Conservation (phyloP, 1,284 basidiomycete genomes). For the Ustilago curta region DNA sequence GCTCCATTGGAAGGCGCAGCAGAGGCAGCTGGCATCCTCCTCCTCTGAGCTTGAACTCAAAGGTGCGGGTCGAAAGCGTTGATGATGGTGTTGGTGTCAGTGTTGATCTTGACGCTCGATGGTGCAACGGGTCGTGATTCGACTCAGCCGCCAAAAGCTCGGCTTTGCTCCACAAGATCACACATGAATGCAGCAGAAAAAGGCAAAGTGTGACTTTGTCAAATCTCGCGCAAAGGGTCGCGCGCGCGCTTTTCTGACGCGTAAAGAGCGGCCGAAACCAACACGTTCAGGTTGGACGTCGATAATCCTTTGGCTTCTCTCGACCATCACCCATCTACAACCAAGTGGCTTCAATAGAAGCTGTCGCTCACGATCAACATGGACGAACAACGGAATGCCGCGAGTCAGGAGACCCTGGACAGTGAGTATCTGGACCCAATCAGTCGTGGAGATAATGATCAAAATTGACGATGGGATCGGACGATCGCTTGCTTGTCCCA, state of each 20-base stretch:
- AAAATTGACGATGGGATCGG: conserved; percentile 71
- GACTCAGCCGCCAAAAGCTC: conserved; percentile 10
- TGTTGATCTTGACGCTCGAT: neutral
- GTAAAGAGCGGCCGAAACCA: conserved; percentile 33
- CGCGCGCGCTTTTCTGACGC: conserved; percentile 17
- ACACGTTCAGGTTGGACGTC: conserved; percentile 9
- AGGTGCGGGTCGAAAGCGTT: neutral
- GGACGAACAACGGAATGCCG: conserved; percentile 35
- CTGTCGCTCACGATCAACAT: conserved; percentile 2
- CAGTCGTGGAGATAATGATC: neutral
- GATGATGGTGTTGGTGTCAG: neutral
- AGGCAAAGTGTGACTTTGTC: conserved; percentile 9
- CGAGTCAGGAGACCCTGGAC: conserved; percentile 33
- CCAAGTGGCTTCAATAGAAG: neutral
- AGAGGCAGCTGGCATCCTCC: conserved; percentile 19
- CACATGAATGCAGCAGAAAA: no score
- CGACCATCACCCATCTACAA: conserved; percentile 6
- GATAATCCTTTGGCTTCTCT: neutral
- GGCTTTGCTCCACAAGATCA: conserved; percentile 31
- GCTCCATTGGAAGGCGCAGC: conserved; percentile 13
- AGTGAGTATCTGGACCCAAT: conserved; percentile 47
- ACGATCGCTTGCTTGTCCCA: conserved; percentile 74
- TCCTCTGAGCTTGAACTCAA: neutral
- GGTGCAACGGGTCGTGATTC: neutral
- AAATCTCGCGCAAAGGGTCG: neutral